These are phyloP conservation scores for Closterium sp. DNA, from an alignment of 139 green algal species.

Conservation along the genomic window DNA sequence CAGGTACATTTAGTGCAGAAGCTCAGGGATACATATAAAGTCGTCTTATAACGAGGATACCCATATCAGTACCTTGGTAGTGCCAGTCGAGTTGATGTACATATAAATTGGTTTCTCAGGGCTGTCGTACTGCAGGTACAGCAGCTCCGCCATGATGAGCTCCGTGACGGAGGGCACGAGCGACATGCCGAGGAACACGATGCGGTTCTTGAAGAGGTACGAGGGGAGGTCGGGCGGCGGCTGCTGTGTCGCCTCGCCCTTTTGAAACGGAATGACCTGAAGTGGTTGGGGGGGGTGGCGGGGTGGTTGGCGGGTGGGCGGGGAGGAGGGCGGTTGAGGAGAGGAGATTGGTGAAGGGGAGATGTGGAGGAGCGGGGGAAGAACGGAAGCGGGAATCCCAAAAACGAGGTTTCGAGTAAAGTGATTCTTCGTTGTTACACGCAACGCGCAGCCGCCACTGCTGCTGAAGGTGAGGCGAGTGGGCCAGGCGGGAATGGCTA, in stretches of 20 bases:
- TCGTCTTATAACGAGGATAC: neutral
- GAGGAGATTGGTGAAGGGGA: no score
- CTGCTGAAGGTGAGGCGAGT: no score
- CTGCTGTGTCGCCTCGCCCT: slow-evolving; percentile 75
- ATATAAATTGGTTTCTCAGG: slow-evolving; percentile 87
- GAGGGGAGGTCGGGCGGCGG: slow-evolving; percentile 94
- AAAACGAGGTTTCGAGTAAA: no score
- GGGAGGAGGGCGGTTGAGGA: no score
- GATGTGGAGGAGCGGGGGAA: no score
- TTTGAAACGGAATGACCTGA: slow-evolving; percentile 49
- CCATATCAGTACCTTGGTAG: slow-evolving; percentile 49
- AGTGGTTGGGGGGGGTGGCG: neutral
- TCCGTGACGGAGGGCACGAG: slow-evolving; percentile 87
- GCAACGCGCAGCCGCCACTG: no score
- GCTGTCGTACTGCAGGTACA: slow-evolving; percentile 86
- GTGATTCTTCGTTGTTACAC: no score
- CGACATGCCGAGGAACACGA: slow-evolving; percentile 96
- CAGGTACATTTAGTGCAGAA: no score
- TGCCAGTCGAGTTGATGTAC: slow-evolving; percentile 99
- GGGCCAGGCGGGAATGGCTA: no score
- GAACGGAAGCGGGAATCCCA: no score
- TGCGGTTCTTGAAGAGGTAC: slow-evolving; percentile 96
- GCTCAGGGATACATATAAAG: neutral
- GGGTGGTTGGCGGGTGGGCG: no score
- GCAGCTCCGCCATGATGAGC: slow-evolving; percentile 82